Evolutionary conservation across 1,284 basidiomycete species (phyloP).

Genomic region (Cryptococcus wingfieldii): DNA sequence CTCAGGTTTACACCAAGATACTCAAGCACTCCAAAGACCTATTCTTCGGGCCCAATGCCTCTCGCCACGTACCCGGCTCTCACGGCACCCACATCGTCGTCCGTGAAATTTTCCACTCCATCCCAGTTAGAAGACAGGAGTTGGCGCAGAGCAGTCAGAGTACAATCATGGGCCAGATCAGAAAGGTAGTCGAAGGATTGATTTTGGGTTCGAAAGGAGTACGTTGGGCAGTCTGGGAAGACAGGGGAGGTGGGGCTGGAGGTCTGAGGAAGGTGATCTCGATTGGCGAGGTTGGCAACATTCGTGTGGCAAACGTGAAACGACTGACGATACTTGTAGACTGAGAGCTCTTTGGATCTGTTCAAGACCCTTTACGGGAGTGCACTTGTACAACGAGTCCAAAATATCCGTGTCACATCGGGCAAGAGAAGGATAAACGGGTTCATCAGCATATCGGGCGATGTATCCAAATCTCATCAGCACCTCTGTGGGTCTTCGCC

Average conservation of each 20-base stretch:
- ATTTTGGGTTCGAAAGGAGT: slow-evolving; percentile 68
- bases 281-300: slow-evolving; percentile 53
- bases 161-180: slow-evolving; percentile 62
- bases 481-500: slow-evolving; percentile 62
- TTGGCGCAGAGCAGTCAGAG: slow-evolving; percentile 44
- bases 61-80: slow-evolving; percentile 59
- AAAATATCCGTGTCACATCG: slow-evolving; percentile 57
- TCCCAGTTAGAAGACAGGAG: slow-evolving; percentile 37
- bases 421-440: slow-evolving; percentile 63
- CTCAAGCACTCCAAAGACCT: slow-evolving; percentile 56
- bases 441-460: slow-evolving; percentile 73
- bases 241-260: slow-evolving; percentile 12
- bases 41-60: slow-evolving; percentile 62
- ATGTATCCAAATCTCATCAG: slow-evolving; percentile 70
- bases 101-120: slow-evolving; percentile 77
- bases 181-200: slow-evolving; percentile 64
- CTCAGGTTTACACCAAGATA: slow-evolving; percentile 65
- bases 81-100: slow-evolving; percentile 73
- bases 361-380: slow-evolving; percentile 32
- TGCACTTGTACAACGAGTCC: slow-evolving; percentile 52
- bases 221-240: slow-evolving; percentile 64
- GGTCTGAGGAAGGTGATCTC: slow-evolving; percentile 24
- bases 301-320: not conserved
- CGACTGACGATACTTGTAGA: slow-evolving; percentile 4
- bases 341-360: slow-evolving; percentile 15